Percentiles rank a stretch among this genome's conserved stretches.
Conservation (phyloP, 208 protist genomes). For the Acanthamoeba castellanii region DNA sequence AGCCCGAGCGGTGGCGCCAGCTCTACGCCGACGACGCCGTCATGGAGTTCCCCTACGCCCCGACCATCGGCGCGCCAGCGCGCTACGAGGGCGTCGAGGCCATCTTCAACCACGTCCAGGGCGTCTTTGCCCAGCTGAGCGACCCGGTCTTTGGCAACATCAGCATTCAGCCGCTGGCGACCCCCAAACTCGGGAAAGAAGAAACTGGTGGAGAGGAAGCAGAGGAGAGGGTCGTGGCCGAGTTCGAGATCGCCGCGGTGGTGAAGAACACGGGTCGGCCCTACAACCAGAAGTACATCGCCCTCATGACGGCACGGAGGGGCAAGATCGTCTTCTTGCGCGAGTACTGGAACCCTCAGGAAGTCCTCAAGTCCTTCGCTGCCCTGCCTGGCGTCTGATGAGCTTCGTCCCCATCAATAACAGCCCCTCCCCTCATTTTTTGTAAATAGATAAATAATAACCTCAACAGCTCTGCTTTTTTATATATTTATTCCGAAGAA, state of each 20-base stretch:
- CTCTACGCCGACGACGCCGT: neutral
- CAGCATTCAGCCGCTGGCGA: neutral
- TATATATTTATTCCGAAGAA: too few relatives aligned
- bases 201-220: too few relatives aligned
- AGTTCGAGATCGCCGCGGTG: neutral
- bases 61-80: neutral
- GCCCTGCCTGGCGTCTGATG: too few relatives aligned
- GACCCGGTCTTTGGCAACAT: neutral
- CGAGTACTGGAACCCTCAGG: neutral
- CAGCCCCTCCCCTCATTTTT: too few relatives aligned
- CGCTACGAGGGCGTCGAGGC: neutral
- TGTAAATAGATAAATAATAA: too few relatives aligned
- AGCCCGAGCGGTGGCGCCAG: neutral
- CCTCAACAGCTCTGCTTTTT: too few relatives aligned
- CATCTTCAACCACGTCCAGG: neutral
- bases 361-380: neutral
- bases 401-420: neutral
- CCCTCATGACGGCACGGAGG: neutral
- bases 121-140: neutral
- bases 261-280: neutral
- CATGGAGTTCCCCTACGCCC: neutral
- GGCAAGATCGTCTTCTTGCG: neutral
- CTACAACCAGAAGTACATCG: neutral
- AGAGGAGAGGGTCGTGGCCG: neutral
- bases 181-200: neutral